These are phyloP conservation scores for Truncatella angustata DNA, from an alignment of 2,329 filamentous ascomycete genomes.

Conservation along the genomic window DNA sequence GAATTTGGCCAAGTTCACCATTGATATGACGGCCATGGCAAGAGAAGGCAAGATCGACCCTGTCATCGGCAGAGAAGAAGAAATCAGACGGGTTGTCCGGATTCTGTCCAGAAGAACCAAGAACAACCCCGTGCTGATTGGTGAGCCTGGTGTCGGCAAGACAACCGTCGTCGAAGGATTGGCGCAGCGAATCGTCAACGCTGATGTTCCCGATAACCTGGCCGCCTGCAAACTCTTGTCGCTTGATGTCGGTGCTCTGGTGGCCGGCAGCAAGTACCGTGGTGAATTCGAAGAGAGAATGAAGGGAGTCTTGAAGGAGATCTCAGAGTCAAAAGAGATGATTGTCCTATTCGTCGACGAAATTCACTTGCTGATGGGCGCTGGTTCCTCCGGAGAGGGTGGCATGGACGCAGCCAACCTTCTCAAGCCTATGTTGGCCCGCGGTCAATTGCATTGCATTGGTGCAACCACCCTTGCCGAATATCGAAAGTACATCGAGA, in stretches of 20 bases:
- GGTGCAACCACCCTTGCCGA: slow-evolving; percentile 93
- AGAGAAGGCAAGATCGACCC: slow-evolving; percentile 97
- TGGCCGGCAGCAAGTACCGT: slow-evolving; percentile 96
- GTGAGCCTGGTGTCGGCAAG: slow-evolving; percentile 97
- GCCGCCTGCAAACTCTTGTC: slow-evolving; percentile 92
- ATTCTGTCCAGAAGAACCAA: slow-evolving; percentile 93
- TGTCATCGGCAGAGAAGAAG: slow-evolving; percentile 94
- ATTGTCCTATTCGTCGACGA: slow-evolving; percentile 98
- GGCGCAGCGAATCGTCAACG: slow-evolving; percentile 92
- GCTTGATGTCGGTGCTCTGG: slow-evolving; percentile 89
- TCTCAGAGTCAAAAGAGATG: slow-evolving; percentile 90
- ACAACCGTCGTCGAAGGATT: slow-evolving; percentile 97
- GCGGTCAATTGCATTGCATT: slow-evolving; percentile 96
- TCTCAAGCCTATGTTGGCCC: slow-evolving; percentile 95
- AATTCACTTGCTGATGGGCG: slow-evolving; percentile 97
- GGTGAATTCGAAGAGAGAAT: slow-evolving; percentile 99
- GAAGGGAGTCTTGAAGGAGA: slow-evolving; percentile 98
- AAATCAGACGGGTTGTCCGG: slow-evolving; percentile 86
- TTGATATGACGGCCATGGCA: slow-evolving; percentile 96
- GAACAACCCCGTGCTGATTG: slow-evolving; percentile 98
- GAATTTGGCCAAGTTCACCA: slow-evolving; percentile 96
- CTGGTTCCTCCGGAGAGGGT: slow-evolving; percentile 88
- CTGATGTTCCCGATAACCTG: slow-evolving; percentile 93
- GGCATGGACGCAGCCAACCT: slow-evolving; percentile 99
- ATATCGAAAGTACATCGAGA: slow-evolving; percentile 98